Base-by-base conservation (phyloP, 2,329 filamentous ascomycete species). In the Arthroderma sp. region DNA sequence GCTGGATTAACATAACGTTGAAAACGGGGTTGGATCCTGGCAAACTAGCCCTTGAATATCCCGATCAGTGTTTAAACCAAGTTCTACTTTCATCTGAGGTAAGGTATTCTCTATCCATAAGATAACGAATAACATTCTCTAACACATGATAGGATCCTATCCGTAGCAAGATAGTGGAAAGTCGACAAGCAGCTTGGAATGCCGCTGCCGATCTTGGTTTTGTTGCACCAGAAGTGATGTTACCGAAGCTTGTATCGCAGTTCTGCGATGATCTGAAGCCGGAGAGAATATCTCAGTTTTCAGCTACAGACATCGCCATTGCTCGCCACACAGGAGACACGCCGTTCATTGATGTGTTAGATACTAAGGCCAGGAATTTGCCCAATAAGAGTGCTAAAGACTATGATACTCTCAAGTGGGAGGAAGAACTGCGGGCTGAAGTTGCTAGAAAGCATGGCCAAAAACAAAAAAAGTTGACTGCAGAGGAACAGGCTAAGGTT, bases 341-440 rank as follows among this genome's bases (percentile, higher is more conserved):
- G 1, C 81, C 85, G 13, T 97, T 95, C 65, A 79, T 98, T 19
- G 93, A 98, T 71, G 88, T 97, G 0, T 79, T 98, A 4, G 88
- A 86, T 35, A 91, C 88, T 68, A 95, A 95, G 68, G 76, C 83
- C 1, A 82, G 83, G 59, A 76, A 78, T 38, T 74, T 86, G 1
- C 83, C 89, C 2, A 86, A 90, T 72, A 97, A 95, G 74, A 95
- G 89, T 66, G 85, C 83, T 53, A 96, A 95, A 70, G 93, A 97
- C 68, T 95, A 96, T 65, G 89, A 98, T 65, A 94, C 89, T 1
- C 73, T 96, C 41, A 96, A 95, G 71, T 98, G 94, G 93, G 93
- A 98, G 71, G 87, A 91, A 69, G 93, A 98, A 62, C 78, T 98
- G 6, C 81, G 91, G 58, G 80, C 83, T 39, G 89, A 96, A 65